Conservation (phyloP, 1,284 basidiomycete species). For the Amylostereum areolatum region DNA sequence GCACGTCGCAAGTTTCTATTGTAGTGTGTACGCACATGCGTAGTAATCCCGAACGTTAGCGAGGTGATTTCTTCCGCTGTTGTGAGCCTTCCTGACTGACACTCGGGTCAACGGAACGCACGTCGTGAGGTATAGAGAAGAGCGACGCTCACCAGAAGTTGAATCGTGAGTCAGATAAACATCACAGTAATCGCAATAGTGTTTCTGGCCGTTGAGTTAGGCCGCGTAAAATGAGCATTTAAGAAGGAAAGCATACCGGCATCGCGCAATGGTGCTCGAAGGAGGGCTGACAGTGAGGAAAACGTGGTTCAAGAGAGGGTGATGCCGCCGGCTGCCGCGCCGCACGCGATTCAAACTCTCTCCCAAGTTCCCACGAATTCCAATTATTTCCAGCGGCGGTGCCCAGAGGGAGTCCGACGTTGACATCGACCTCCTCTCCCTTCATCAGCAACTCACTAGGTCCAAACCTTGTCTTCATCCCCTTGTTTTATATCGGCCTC, state of each 20-base stretch:
- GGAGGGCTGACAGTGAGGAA: neutral
- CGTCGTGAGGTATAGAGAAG: neutral
- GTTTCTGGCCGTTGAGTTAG: conserved; percentile 47
- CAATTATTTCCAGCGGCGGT: too few relatives aligned
- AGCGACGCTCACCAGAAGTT: conserved; percentile 57
- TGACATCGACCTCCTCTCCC: too few relatives aligned
- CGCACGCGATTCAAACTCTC: too few relatives aligned
- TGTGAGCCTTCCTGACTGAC: conserved; percentile 94
- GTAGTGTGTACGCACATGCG: conserved; percentile 58
- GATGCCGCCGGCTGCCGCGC: too few relatives aligned
- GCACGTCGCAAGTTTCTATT: neutral
- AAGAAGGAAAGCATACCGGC: conserved; percentile 38
- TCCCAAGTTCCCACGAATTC: too few relatives aligned
- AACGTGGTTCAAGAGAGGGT: too few relatives aligned
- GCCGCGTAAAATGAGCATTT: conserved; percentile 4
- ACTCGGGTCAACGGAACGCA: conserved; percentile 14
- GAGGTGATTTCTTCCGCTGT: conserved; percentile 94
- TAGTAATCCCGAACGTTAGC: conserved; percentile 98
- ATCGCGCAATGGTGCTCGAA: conserved; percentile 23
- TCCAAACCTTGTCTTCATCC: too few relatives aligned
- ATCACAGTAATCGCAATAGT: conserved; percentile 91
- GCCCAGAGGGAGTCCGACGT: too few relatives aligned
- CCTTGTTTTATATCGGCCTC: too few relatives aligned
- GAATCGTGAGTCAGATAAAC: conserved; percentile 89
- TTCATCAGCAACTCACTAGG: too few relatives aligned